A percentile compares a stretch with the other conserved stretches of the same genome.
phyloP scores from a whole-genome alignment of 2,329 filamentous ascomycete genomes.

The Pseudocercospora fijiensis region DNA sequence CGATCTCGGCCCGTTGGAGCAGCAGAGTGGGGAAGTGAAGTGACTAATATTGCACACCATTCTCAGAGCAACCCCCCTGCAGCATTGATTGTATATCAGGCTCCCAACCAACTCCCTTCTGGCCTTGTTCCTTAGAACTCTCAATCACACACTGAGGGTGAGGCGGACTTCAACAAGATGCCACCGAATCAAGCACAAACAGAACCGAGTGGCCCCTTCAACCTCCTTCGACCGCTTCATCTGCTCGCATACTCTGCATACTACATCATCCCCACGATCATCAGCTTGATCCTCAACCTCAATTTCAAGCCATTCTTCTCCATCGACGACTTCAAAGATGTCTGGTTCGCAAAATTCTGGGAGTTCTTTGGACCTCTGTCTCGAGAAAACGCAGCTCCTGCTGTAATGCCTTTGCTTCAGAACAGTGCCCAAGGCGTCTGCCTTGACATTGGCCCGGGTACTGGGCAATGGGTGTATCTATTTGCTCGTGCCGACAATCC shows the following conservation, averaged over 20 bases:
- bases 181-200: conserved; percentile 12
- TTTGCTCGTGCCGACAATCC: conserved; percentile 42
- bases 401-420: conserved; percentile 55
- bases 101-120: not conserved
- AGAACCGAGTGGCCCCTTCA: conserved; percentile 26
- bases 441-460: conserved; percentile 63
- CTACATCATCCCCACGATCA: conserved; percentile 55
- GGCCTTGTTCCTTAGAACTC: not conserved
- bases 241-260: conserved; percentile 53
- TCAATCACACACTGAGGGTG: not conserved
- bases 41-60: not conserved
- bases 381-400: conserved; percentile 43
- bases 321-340: conserved; percentile 39
- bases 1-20: not conserved
- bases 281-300: conserved; percentile 38
- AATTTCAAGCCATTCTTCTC: conserved; percentile 31
- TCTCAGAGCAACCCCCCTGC: not conserved
- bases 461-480: conserved; percentile 60
- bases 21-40: not conserved
- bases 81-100: not conserved
- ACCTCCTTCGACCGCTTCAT: conserved; percentile 38
- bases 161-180: conserved; percentile 8
- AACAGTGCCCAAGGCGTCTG: conserved; percentile 55
- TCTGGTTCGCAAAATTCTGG: conserved; percentile 66
- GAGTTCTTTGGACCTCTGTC: conserved; percentile 53